Evolutionary conservation across 2,329 filamentous ascomycete species (phyloP), one percentile per base, ranked within the genome.

Genomic region (Penicillium concentricum): DNA sequence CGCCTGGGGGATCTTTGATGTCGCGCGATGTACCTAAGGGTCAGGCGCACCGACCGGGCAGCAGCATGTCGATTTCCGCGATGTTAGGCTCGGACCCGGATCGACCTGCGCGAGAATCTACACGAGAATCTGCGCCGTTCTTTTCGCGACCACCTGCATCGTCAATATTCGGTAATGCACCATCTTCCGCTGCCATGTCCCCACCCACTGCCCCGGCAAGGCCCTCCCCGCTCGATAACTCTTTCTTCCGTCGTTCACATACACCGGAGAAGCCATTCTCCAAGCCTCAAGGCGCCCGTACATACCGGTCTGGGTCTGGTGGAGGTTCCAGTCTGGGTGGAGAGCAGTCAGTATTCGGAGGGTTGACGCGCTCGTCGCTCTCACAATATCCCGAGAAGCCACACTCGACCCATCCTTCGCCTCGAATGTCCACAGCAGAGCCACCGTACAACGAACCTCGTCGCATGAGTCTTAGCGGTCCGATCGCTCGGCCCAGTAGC

Each of bases 21-120:
- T 76, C 78, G 58, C 82, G 85, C 68, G 85, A 88, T 62, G 76
- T 83, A 46, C 79, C 84, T 47, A 75, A 77, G 18, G 76, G 75
- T 22, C 77, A 81, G 22, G 72, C 78, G 55, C 78, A 83, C 69
- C 80, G 86, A 57, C 82, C 83, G 13, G 82, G 82, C 51, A 83
- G 83, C 67, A 86, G 84, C 74, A 89, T 90, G 87, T 88, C 87
- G 45, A 89, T 90, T 72, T 88, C 86, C n/a, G 87, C 87, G 43
- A 84, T 90, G 74, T 81, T 90, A 58, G 87, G 86, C 57, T 79
- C 78, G 13, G 80, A 82, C 63, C 67, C 79, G 45, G 74, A 81
- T 48, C 76, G 75, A 54, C 65, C 74, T 39, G 72, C 73, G 70
- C 79, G 80, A 72, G 78, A 78, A 59, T 72, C 71, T 53, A 71